A percentile compares a stretch with the other conserved stretches of the same genome.
phyloP scores from a whole-genome alignment of 257 asterid species.

The Haberlea rhodopensis region DNA sequence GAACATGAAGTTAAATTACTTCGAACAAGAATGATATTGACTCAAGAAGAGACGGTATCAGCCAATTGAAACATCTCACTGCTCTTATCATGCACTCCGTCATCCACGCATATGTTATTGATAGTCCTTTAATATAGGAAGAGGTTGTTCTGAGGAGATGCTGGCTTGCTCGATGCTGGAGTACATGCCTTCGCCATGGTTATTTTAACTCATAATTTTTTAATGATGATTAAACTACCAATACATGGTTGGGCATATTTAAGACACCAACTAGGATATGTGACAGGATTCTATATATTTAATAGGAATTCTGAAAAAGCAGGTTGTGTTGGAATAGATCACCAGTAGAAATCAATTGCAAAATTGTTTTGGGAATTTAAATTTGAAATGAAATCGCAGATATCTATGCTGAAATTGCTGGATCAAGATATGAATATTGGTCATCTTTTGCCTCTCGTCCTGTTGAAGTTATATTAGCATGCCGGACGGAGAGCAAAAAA shows the following conservation, averaged over 20 bases:
- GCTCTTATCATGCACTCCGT: constrained; percentile 21
- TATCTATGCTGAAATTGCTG: constrained; percentile 75
- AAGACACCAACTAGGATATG: neutral
- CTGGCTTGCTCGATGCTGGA: constrained; percentile 95
- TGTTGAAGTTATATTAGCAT: constrained; percentile 63
- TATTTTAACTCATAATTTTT: constrained; percentile 11
- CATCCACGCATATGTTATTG: constrained; percentile 41
- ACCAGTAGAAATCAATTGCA: neutral
- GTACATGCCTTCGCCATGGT: constrained; percentile 68
- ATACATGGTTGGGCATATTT: neutral
- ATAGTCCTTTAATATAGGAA: constrained; percentile 61
- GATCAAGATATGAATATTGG: constrained; percentile 76
- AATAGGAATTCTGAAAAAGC: neutral
- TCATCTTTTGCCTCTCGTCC: constrained; percentile 67
- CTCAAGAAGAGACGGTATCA: constrained; percentile 79
- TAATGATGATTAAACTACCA: neutral
- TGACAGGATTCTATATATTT: neutral
- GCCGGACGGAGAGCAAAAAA: constrained; percentile 73
- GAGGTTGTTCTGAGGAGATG: constrained; percentile 91
- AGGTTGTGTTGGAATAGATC: neutral
- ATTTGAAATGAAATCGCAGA: constrained; percentile 42
- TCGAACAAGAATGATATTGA: constrained; percentile 63
- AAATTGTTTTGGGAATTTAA: neutral
- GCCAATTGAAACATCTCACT: constrained; percentile 17
- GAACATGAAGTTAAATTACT: constrained; percentile 58